Evolutionary conservation across 768 basidiomycete genomes (phyloP), one percentile per base, ranked within the genome.

Genomic region (Stropharia rugosoannulata): DNA sequence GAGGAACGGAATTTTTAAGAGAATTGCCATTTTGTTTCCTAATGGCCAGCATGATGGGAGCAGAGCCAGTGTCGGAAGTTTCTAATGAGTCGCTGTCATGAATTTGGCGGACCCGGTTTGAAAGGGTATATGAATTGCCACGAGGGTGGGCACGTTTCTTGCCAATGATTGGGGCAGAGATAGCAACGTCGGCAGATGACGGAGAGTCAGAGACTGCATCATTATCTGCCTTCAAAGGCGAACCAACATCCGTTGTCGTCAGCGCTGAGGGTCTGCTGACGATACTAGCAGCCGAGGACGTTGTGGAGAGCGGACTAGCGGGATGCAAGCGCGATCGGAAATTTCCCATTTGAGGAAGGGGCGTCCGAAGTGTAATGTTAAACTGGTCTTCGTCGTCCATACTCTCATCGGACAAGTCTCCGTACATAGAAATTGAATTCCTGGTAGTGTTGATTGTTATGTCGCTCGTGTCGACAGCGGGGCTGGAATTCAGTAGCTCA

Each of bases 351-450:
- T 68, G 60, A 40, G 69, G 72, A 55, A 76, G 68, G 9, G 89
- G 89, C 3, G 89, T 90, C 54, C 78, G 81, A 56, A 90, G 73
- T 0, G 89, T 89, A 32, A 81, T 73, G 51, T 89, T 77, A 61
- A 88, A 87, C 43, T 81, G 80, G 57, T 86, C 84, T 56, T 88
- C 86, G 25, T 83, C 79, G 6, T 78, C 76, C 22, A 72, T 71
- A 27, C 67, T 67, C 29, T 64, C 70, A 9, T 68, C 70, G 6
- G 67, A 62, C 53, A 65, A 59, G 51, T 61, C 67, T 19, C 66
- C 65, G n/a, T 72, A 12, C n/a, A 46, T 51, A 54, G 59, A 51
- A 42, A 56, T 50, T 41, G 64, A 57, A 74, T 78, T 80, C 81
- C 81, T 79, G 38, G 50, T 56, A 25, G 61, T 46, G 49, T 57